These are phyloP conservation scores for Ceriops tagal DNA, from an alignment of 345 rosid genomes.

Conservation along the genomic window DNA sequence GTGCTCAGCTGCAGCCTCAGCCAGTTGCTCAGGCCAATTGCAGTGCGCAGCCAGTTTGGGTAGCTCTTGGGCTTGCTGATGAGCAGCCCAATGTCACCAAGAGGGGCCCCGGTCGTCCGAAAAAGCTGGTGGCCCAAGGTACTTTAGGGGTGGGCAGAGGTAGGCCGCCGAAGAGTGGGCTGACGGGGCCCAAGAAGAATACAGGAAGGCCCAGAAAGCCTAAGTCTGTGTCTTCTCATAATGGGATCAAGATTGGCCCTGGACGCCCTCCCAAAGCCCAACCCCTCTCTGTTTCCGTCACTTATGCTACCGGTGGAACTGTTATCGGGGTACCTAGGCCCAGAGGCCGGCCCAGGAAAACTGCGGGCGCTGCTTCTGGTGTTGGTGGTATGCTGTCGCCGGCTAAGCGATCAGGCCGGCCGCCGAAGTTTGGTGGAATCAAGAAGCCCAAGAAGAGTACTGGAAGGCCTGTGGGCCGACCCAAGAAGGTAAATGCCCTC, in stretches of 20 bases:
- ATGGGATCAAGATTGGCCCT: constrained; percentile 26
- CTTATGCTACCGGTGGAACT: constrained; percentile 14
- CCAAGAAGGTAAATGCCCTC: constrained; percentile 50
- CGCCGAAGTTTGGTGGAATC: constrained; percentile 39
- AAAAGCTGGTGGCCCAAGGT: constrained; percentile 24
- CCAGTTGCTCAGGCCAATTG: not conserved
- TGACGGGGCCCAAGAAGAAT: constrained; percentile 24
- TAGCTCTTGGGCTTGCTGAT: constrained; percentile 8
- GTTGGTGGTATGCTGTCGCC: constrained; percentile 16
- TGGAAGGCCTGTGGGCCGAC: constrained; percentile 61
- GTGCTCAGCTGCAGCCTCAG: not conserved
- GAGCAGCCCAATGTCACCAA: constrained; percentile 8
- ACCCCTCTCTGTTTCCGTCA: constrained; percentile 20
- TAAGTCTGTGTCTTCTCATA: constrained; percentile 21
- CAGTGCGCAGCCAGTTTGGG: constrained; percentile 3
- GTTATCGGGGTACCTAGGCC: constrained; percentile 23
- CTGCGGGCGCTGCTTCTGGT: not conserved
- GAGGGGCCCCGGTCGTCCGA: constrained; percentile 48
- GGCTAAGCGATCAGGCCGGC: constrained; percentile 49
- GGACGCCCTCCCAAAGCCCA: constrained; percentile 34
- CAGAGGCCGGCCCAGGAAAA: constrained; percentile 58
- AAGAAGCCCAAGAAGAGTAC: constrained; percentile 25
- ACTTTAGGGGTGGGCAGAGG: constrained; percentile 27
- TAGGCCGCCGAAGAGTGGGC: constrained; percentile 32
- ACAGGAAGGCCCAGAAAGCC: constrained; percentile 44